A percentile compares a stretch with the other conserved stretches of the same genome.
Conservation (phyloP, 345 rosid species). For the Eucalyptus virginea region DNA sequence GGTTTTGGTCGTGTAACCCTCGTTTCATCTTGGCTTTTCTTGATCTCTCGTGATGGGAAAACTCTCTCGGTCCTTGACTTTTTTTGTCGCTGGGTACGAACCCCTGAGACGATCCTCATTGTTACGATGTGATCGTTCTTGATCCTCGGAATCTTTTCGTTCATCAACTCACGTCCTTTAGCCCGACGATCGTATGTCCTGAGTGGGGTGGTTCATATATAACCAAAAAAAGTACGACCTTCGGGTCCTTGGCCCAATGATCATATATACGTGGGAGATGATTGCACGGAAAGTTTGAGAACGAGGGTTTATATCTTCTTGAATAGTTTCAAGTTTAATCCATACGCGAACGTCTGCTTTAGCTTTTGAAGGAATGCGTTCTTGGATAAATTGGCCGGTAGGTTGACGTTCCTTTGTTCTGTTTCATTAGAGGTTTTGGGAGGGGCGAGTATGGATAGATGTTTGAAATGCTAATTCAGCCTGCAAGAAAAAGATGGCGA, state of each 20-base stretch:
- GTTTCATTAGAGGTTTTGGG: neutral
- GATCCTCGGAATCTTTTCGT: neutral
- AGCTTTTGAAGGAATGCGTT: neutral
- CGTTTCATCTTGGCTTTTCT: neutral
- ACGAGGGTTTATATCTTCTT: neutral
- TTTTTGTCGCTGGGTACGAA: neutral
- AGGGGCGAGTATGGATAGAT: neutral
- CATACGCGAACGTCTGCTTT: neutral
- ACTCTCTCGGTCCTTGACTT: neutral
- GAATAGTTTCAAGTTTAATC: neutral
- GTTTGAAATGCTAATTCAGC: neutral
- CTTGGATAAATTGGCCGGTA: neutral
- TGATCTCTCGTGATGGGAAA: neutral
- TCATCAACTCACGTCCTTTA: neutral
- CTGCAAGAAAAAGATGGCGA: neutral
- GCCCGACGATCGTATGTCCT: neutral
- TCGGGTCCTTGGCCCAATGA: neutral
- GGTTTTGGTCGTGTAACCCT: neutral
- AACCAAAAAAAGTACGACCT: neutral
- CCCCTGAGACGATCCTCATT: neutral
- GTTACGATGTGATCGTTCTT: neutral
- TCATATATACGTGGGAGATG: neutral
- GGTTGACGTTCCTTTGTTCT: neutral
- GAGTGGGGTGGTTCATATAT: neutral
- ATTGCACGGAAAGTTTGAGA: neutral